These are phyloP conservation scores for Neonectria ditissima DNA, from an alignment of 2,329 filamentous ascomycete genomes.

Conservation along the genomic window DNA sequence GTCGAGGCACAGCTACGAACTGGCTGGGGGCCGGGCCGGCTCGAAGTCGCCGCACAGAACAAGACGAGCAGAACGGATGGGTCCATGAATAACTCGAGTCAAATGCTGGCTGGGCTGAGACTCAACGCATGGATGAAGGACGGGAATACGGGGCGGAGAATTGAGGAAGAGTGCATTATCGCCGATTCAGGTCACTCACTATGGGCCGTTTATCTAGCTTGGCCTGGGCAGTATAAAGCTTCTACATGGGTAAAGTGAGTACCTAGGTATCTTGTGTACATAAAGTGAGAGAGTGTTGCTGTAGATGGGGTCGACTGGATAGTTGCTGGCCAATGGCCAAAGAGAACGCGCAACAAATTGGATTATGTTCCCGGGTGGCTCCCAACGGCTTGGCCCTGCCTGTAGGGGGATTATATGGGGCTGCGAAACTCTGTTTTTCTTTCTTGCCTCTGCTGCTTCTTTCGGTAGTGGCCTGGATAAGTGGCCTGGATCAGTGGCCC, in stretches of 20 bases:
- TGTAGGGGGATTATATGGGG: not conserved
- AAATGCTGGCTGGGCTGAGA: no score
- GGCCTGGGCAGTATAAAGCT: no score
- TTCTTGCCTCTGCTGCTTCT: no score
- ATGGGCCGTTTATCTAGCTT: no score
- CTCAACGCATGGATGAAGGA: not conserved
- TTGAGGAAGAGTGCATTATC: not conserved
- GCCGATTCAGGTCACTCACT: not conserved
- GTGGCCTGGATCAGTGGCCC: no score
- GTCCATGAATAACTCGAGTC: no score
- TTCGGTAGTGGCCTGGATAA: no score
- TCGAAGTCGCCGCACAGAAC: not conserved
- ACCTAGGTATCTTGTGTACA: no score
- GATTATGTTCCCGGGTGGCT: no score
- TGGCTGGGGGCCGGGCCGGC: not conserved
- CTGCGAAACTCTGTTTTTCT: no score
- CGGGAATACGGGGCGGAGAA: not conserved
- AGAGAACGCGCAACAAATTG: not conserved
- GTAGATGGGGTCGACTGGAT: not conserved
- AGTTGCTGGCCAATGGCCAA: not conserved
- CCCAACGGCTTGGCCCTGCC: not conserved
- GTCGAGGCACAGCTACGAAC: conserved; percentile 12
- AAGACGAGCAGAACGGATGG: no score
- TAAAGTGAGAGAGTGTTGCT: no score
- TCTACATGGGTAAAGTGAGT: not conserved